phyloP scores from a whole-genome alignment of 176 grass and related monocot species.

The Rhynchospora breviuscula region DNA sequence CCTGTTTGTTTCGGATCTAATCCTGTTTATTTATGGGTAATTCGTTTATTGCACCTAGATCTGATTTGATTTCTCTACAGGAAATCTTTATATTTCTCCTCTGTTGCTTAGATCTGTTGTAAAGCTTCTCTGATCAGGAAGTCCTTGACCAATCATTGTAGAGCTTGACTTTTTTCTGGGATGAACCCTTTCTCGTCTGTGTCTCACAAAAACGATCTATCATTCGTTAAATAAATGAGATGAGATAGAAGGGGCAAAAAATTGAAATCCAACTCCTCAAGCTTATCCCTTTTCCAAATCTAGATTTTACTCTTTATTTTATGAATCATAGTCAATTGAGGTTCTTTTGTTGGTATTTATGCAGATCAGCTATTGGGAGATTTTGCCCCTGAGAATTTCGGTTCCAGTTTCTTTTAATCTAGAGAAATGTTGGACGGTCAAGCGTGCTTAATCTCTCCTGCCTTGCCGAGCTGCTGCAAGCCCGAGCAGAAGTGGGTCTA shows the following conservation, averaged over 20 bases:
- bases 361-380: slow-evolving; percentile 22
- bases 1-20: slow-evolving; percentile 1
- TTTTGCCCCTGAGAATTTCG: neutral
- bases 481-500: slow-evolving; percentile 35
- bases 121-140: neutral
- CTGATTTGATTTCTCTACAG: neutral
- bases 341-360: slow-evolving; percentile 8
- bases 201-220: neutral
- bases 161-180: slow-evolving; percentile 4
- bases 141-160: slow-evolving; percentile 17
- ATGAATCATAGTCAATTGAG: neutral
- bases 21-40: neutral
- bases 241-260: neutral
- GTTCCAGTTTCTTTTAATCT: neutral
- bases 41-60: slow-evolving; percentile 5
- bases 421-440: slow-evolving; percentile 36
- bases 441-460: slow-evolving; percentile 26
- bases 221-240: neutral
- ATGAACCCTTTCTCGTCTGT: neutral
- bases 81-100: neutral
- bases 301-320: slow-evolving; percentile 3
- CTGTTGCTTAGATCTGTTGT: slow-evolving; percentile 15
- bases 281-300: neutral
- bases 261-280: neutral
- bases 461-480: slow-evolving; percentile 35